A percentile compares a stretch with the other conserved stretches of the same genome.
Conservation (phyloP, 2,329 filamentous ascomycete genomes). For the Exophiala lecanii-corni region DNA sequence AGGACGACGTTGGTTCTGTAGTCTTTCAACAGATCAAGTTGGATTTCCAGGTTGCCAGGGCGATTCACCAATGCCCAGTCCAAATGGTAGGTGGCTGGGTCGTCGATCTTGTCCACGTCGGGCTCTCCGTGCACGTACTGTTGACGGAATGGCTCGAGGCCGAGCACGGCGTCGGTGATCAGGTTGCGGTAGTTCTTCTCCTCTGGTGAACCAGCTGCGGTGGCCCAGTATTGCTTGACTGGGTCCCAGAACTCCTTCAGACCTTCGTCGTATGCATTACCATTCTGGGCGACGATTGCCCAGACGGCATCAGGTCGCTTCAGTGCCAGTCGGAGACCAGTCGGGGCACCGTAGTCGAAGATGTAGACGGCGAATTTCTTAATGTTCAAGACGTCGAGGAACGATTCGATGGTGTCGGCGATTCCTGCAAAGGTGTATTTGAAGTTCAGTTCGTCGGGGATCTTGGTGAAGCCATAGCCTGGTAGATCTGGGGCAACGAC, state of each 20-base stretch:
- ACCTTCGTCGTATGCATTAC: conserved; percentile 57
- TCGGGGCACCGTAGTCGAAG: conserved; percentile 60
- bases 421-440: conserved; percentile 53
- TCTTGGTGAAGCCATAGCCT: conserved; percentile 55
- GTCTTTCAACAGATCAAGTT: conserved; percentile 55
- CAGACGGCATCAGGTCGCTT: conserved; percentile 44
- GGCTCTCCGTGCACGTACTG: conserved; percentile 31
- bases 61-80: conserved; percentile 51
- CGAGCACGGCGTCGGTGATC: conserved; percentile 35
- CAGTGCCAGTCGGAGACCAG: conserved; percentile 51
- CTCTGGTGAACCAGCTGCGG: conserved; percentile 27
- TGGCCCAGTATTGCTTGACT: conserved; percentile 45
- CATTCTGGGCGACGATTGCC: conserved; percentile 56
- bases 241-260: conserved; percentile 51
- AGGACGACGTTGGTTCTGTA: conserved; percentile 52
- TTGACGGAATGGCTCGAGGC: conserved; percentile 34
- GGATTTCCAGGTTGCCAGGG: conserved; percentile 48
- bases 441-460: conserved; percentile 40
- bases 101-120: conserved; percentile 23
- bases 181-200: conserved; percentile 33
- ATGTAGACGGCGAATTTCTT: conserved; percentile 52
- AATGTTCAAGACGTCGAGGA: conserved; percentile 47
- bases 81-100: conserved; percentile 39
- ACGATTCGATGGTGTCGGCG: conserved; percentile 44
- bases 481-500: conserved; percentile 56